Percentiles rank a stretch among this genome's conserved stretches.
These are phyloP conservation scores for Podochytrium sp. DNA, from an alignment of 192 early-diverging fungal species.

Conservation along the genomic window DNA sequence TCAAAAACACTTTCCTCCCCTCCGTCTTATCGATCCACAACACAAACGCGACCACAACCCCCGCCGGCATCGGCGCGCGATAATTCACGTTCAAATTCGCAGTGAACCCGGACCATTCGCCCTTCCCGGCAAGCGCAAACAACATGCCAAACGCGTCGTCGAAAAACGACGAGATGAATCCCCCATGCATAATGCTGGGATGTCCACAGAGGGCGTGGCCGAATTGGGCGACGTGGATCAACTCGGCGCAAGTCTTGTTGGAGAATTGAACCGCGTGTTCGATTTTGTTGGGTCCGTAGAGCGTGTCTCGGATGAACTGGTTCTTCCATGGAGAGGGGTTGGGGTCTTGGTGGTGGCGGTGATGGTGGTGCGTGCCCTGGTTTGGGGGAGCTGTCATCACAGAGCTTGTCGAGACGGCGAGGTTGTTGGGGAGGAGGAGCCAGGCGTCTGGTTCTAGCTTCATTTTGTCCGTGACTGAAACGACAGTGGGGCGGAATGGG, in stretches of 20 bases:
- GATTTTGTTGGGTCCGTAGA: constrained; percentile 5
- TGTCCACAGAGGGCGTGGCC: constrained; percentile 23
- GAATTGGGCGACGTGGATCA: constrained; percentile 19
- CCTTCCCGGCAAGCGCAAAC: background rate
- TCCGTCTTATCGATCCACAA: constrained; percentile 26
- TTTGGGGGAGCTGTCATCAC: no score
- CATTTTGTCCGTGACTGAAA: no score
- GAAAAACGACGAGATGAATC: constrained; percentile 25
- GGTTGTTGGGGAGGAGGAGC: no score
- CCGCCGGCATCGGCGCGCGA: constrained; percentile 16
- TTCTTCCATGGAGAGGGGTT: no score
- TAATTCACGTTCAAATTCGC: constrained; percentile 37
- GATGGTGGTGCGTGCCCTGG: no score
- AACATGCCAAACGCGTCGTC: constrained; percentile 18
- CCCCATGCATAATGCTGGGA: constrained; percentile 23
- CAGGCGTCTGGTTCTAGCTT: no score
- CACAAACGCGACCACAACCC: constrained; percentile 9
- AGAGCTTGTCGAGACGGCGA: no score
- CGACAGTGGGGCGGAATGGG: no score
- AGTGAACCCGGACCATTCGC: constrained; percentile 24
- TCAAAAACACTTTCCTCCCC: constrained; percentile 29
- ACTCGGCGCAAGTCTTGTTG: background rate
- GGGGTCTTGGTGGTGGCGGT: no score
- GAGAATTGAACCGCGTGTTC: background rate
- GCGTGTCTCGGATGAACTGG: background rate